phyloP scores from a whole-genome alignment of 1,284 basidiomycete genomes.

The Pseudozyma sp. region DNA sequence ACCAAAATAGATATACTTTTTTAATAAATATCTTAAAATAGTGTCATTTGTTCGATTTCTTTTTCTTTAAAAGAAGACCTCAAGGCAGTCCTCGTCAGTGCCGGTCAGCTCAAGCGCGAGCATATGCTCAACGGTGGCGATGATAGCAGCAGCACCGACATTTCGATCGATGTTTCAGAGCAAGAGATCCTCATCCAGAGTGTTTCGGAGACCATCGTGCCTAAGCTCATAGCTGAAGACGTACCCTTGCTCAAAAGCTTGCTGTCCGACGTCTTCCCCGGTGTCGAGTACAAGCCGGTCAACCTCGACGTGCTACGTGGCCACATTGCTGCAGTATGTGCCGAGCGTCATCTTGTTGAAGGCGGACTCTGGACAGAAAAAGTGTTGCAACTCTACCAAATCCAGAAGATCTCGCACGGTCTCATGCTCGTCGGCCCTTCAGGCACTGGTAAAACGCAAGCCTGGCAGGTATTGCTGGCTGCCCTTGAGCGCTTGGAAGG shows the following conservation, averaged over 20 bases:
- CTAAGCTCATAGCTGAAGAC: conserved; percentile 96
- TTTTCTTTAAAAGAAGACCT: too few species aligned
- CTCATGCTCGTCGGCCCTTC: conserved; percentile 99
- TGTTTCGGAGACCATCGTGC: conserved; percentile 98
- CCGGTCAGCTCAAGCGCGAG: conserved; percentile 96
- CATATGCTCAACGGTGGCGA: conserved; percentile 43
- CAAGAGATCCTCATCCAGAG: conserved; percentile 98
- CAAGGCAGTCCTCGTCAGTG: conserved; percentile 94
- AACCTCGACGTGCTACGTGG: conserved; percentile 85
- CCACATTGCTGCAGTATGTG: conserved; percentile 87
- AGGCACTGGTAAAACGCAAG: conserved; percentile 95
- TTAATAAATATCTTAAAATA: too few species aligned
- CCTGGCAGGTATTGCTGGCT: conserved; percentile 92
- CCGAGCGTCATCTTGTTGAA: conserved; percentile 83
- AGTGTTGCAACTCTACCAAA: conserved; percentile 97
- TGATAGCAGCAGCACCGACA: conserved; percentile 7
- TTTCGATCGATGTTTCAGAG: conserved; percentile 75
- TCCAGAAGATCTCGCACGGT: conserved; percentile 99
- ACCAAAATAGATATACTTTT: too few species aligned
- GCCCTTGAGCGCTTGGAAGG: conserved; percentile 93
- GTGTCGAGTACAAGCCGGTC: conserved; percentile 88
- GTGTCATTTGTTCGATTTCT: too few species aligned
- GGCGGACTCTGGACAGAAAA: conserved; percentile 94
- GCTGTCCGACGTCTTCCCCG: conserved; percentile 96
- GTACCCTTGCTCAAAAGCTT: conserved; percentile 93